These are phyloP conservation scores for Fusarium cyanostomum DNA, from an alignment of 2,329 filamentous ascomycete genomes.

Conservation along the genomic window DNA sequence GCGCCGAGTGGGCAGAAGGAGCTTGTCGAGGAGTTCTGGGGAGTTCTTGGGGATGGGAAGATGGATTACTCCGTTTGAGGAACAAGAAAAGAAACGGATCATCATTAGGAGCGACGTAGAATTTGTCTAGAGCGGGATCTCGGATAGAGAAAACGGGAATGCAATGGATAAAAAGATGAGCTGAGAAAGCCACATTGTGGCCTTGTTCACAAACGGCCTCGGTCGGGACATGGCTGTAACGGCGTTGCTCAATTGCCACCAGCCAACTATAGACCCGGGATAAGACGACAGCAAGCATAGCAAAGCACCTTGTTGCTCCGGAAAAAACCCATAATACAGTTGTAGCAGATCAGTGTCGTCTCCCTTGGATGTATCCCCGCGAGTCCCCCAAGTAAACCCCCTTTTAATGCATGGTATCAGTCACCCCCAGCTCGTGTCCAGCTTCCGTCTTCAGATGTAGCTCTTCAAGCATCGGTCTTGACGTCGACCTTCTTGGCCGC, in stretches of 20 bases:
- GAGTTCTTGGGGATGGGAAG: conserved; percentile 62
- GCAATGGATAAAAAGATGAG: background rate
- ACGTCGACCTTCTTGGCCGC: conserved; percentile 71
- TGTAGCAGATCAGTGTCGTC: conserved; percentile 24
- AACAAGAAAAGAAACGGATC: background rate
- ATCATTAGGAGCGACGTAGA: background rate
- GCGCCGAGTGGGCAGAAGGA: conserved; percentile 68
- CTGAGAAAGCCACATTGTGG: background rate
- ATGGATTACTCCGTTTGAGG: conserved; percentile 57
- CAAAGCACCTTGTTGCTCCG: conserved; percentile 33
- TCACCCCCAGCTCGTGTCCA: conserved; percentile 9
- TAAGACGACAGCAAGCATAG: conserved; percentile 27
- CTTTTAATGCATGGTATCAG: conserved; percentile 39
- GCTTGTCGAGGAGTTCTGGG: conserved; percentile 72
- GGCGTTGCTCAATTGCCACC: conserved; percentile 29
- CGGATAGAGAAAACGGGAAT: conserved; percentile 12
- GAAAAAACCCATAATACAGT: conserved; percentile 39
- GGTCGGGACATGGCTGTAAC: conserved; percentile 3
- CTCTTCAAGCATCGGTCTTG: conserved; percentile 51
- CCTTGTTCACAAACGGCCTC: conserved; percentile 12
- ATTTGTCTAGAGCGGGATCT: background rate
- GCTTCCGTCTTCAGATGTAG: background rate
- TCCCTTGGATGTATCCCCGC: background rate
- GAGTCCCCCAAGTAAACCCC: background rate
- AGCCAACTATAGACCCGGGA: conserved; percentile 22